Evolutionary conservation across 805 yeast genomes (phyloP), one percentile per base, ranked within the genome.

Genomic region (Saccharomycopsis javanensis): DNA sequence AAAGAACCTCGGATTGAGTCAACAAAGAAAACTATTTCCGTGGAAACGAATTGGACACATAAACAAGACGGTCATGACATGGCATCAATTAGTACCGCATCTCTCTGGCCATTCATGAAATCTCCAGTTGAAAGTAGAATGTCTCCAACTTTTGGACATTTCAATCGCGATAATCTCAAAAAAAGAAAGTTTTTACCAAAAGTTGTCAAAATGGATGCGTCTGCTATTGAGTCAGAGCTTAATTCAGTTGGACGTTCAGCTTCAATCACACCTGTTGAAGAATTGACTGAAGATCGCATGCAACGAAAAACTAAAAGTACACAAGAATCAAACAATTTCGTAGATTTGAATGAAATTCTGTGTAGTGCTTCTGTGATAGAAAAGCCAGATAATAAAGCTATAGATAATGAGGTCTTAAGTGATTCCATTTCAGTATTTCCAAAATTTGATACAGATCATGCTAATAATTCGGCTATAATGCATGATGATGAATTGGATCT

Each of bases 71-170:
- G 48, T 20, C 48, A 13, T 42, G 48, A 42, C 23, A 20, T 42
- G 28, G 48, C 48, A 10, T 42, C 48, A 5, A 42, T 42, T 15
- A 42, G 23, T 20, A 42, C 48, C 13, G n/a, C 48, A 42, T 42
- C 48, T 5, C 48, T 42, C 11, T 42, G 48, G 48, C 48, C 48
- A 42, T 42, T 42, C n/a, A 42, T 42, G n/a, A 42, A 42, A 42
- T 42, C 48, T 42, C 48, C 48, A 10, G 25, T 25, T 7, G 48
- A 42, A 23, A 20, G 48, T 25, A 16, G 48, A 42, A 42, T 18
- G n/a, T 42, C 48, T 42, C 48, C 48, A 20, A 42, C 48, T 10
- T 42, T 42, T 20, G 48, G 48, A 2, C 48, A 42, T 20, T 42
- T 42, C 23, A 27, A 42, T 42, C 20, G 48, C 6, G 48, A 42